Evolutionary conservation across 371 early-diverging fungal genomes (phyloP), one percentile per base, ranked within the genome.

Genomic region (Mucor sp.): DNA sequence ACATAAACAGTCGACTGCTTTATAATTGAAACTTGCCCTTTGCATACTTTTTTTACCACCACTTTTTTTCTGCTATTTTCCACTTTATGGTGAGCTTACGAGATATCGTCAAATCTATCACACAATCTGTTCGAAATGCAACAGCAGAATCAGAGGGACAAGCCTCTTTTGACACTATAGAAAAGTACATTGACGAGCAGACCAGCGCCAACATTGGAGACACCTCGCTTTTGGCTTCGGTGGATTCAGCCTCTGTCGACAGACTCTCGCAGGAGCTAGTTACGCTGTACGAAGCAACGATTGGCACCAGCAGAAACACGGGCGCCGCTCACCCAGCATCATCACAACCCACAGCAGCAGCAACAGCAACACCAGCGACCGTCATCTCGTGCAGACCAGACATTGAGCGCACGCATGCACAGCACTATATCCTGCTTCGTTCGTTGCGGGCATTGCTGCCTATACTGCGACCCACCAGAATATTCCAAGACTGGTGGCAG

Each of bases 81-180:
- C 27, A 39, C n/a, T n/a, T 32, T 30, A 82, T 82, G 83, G 80
- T 82, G 27, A 72, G 78, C 69, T 71, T 80, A 39, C 72, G 74
- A 64, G 83, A 83, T 56, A 77, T 83, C 44, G 60, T 71, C 35
- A 79, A 76, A 28, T 66, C 81, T 11, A 75, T 75, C 17, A 74
- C 72, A 53, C 70, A 74, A 8, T 56, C 74, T 15, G 73, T 83
- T 39, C 75, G 76, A 23, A 62, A 60, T 44, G 71, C 79, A 15
- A 76, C 74, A 4, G 33, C 59, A 1, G 74, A 75, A 17, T 69
- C 75, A 4, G 78, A 80, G 30, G 81, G 79, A 0, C 83, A 83
- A 27, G 37, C 66, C 1, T 73, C 77, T 4, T 64, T 80, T 28
- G 81, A 83, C 32, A 63, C 69, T 6, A 80, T 83, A 47, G 81